Conservation (phyloP, 352 stramenopile genomes). For the Phytophthora idaei region DNA sequence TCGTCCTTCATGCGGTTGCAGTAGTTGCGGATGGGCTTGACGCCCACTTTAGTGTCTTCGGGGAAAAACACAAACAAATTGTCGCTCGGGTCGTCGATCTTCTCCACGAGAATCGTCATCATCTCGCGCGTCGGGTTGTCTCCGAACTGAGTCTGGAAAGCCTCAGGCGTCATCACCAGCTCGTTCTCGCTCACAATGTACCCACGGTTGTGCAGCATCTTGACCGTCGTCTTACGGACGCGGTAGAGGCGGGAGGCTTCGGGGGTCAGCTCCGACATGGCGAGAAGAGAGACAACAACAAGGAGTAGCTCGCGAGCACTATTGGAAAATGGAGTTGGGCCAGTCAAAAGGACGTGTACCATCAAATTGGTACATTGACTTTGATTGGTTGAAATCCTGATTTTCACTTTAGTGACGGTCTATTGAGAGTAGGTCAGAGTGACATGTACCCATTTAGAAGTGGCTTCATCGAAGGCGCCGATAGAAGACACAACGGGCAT, state of each 20-base stretch:
- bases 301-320: neutral
- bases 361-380: neutral
- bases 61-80: slow-evolving; percentile 99
- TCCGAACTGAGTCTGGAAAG: slow-evolving; percentile 91
- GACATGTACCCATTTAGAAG: slow-evolving; percentile 53
- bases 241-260: slow-evolving; percentile 92
- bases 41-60: slow-evolving; percentile 98
- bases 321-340: neutral
- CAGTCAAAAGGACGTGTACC: slow-evolving; percentile 13
- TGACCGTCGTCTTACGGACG: slow-evolving; percentile 95
- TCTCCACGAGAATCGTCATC: slow-evolving; percentile 96
- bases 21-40: slow-evolving; percentile 96
- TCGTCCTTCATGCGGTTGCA: slow-evolving; percentile 98
- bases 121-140: slow-evolving; percentile 95
- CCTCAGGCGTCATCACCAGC: slow-evolving; percentile 94
- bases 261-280: slow-evolving; percentile 79
- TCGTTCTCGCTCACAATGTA: slow-evolving; percentile 99
- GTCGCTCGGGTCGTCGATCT: slow-evolving; percentile 92
- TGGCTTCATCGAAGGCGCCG: slow-evolving; percentile 42
- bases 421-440: slow-evolving; percentile 39
- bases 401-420: slow-evolving; percentile 13
- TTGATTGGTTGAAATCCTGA: slow-evolving; percentile 23
- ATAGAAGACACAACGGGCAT: slow-evolving; percentile 66
- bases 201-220: slow-evolving; percentile 94
- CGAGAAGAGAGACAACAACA: neutral